Conservation (phyloP, 2,329 filamentous ascomycete genomes). For the Kalmusia sp. region DNA sequence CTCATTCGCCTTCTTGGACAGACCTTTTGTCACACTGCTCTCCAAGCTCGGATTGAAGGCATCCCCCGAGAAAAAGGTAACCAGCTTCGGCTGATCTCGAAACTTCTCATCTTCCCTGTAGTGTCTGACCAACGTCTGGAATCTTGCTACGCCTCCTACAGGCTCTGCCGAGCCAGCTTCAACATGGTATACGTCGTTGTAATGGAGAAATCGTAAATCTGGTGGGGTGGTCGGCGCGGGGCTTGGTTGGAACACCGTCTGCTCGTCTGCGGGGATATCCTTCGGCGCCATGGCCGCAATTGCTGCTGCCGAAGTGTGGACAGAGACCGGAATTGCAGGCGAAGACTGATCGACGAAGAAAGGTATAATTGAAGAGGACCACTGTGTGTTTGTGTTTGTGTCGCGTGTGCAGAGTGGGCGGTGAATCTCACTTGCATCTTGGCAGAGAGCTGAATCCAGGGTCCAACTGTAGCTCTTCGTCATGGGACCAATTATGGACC, state of each 20-base stretch:
- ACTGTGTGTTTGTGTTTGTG: not conserved
- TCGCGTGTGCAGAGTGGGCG: slow-evolving; percentile 2
- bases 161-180: slow-evolving; percentile 79
- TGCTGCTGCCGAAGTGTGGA: slow-evolving; percentile 4
- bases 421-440: slow-evolving; percentile 9
- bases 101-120: slow-evolving; percentile 72
- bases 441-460: slow-evolving; percentile 29
- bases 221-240: slow-evolving; percentile 59
- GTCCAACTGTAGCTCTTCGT: slow-evolving; percentile 30
- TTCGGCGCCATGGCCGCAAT: slow-evolving; percentile 31
- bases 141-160: slow-evolving; percentile 80
- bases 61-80: slow-evolving; percentile 90
- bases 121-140: slow-evolving; percentile 78
- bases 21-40: slow-evolving; percentile 85
- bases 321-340: not conserved
- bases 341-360: not conserved
- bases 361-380: not conserved
- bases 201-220: slow-evolving; percentile 83
- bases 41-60: slow-evolving; percentile 92
- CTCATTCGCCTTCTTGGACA: not conserved
- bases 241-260: slow-evolving; percentile 51
- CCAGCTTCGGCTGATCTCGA: slow-evolving; percentile 66
- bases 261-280: slow-evolving; percentile 40
- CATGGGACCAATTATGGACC: slow-evolving; percentile 29
- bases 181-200: slow-evolving; percentile 94